Conservation (phyloP, 148 eudicot species). For the Pouteria glomerata region DNA sequence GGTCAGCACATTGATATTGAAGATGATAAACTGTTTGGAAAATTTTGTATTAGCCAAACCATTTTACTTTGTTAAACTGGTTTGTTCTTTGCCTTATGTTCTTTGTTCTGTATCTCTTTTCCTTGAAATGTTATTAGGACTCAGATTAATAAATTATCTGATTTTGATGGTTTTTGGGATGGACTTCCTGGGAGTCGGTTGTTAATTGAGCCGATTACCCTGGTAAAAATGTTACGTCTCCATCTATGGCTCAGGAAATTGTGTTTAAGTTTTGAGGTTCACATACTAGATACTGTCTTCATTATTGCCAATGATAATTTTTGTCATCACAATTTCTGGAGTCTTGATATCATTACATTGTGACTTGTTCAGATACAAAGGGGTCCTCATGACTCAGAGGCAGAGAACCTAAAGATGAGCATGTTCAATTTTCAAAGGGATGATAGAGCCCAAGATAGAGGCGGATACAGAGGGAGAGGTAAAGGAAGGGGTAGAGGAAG, state of each 20-base stretch:
- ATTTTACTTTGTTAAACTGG: neutral
- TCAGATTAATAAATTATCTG: neutral
- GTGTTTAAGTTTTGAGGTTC: neutral
- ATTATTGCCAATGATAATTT: neutral
- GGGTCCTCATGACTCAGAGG: conserved; percentile 33
- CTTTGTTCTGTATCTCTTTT: neutral
- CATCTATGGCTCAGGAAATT: neutral
- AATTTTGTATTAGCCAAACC: neutral
- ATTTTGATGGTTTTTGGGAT: neutral
- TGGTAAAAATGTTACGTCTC: neutral
- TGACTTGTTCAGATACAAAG: conserved; percentile 38
- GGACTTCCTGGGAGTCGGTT: neutral
- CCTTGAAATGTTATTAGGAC: neutral
- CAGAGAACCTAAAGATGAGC: conserved; percentile 57
- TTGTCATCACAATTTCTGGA: neutral
- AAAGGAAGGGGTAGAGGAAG: conserved; percentile 42
- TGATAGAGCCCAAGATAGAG: conserved; percentile 27
- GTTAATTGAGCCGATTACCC: neutral
- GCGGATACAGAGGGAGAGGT: conserved; percentile 51
- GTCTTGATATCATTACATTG: neutral
- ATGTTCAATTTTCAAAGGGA: conserved; percentile 81
- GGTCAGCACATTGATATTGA: neutral
- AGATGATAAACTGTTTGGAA: neutral
- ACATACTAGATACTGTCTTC: no score
- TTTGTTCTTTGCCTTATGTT: neutral